These are phyloP conservation scores for Puccinia horiana DNA, from an alignment of 1,284 basidiomycete species.

Conservation along the genomic window DNA sequence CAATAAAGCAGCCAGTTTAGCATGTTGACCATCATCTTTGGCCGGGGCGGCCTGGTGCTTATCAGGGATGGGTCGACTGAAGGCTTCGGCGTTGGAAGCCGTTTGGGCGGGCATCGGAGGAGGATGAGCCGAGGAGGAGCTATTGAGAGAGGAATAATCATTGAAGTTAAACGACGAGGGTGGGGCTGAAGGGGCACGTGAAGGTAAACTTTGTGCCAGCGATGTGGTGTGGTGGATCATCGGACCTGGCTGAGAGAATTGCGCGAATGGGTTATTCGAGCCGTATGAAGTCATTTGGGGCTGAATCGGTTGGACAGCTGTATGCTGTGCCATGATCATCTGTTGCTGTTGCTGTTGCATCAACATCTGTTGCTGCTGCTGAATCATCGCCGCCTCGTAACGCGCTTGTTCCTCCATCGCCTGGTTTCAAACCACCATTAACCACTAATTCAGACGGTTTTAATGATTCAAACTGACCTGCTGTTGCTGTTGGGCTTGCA, in stretches of 20 bases:
- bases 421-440: conserved; percentile 65
- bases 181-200: conserved; percentile 55
- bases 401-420: conserved; percentile 63
- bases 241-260: conserved; percentile 51
- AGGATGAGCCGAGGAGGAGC: conserved; percentile 53
- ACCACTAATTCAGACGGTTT: background rate
- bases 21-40: conserved; percentile 69
- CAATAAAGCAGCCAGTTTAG: conserved; percentile 74
- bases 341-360: conserved; percentile 59
- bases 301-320: conserved; percentile 56
- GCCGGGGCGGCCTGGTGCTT: conserved; percentile 52
- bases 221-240: conserved; percentile 34
- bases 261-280: conserved; percentile 90
- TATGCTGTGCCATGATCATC: conserved; percentile 59
- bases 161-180: conserved; percentile 56
- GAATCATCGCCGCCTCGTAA: conserved; percentile 67
- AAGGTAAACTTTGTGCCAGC: conserved; percentile 32
- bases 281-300: conserved; percentile 69
- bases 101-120: conserved; percentile 56
- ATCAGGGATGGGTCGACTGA: conserved; percentile 47
- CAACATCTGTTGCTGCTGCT: conserved; percentile 60
- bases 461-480: conserved; percentile 47
- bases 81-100: conserved; percentile 55
- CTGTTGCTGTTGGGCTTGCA: conserved; percentile 55
- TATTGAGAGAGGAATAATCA: conserved; percentile 54